Conservation (phyloP, 257 asterid species). For the Lantana camara region DNA sequence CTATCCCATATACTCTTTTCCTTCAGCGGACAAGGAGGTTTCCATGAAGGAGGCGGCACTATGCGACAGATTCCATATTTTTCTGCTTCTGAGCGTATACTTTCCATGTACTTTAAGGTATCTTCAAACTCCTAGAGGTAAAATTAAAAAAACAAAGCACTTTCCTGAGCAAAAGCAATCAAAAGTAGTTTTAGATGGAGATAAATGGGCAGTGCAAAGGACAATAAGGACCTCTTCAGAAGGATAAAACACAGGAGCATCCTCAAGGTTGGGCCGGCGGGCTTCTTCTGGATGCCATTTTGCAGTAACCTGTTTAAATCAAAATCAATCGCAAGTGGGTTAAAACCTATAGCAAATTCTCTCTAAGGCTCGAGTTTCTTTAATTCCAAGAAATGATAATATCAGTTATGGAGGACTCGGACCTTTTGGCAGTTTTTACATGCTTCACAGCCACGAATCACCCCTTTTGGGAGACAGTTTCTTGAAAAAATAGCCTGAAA, state of each 20-base stretch:
- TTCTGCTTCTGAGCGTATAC: conserved; percentile 69
- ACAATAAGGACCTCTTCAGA: conserved; percentile 62
- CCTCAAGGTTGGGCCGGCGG: conserved; percentile 57
- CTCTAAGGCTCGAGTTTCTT: no score
- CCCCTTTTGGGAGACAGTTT: conserved; percentile 59
- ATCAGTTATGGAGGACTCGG: conserved; percentile 1
- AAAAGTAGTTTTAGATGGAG: neutral
- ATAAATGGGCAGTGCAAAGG: conserved; percentile 3
- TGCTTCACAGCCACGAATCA: conserved; percentile 64
- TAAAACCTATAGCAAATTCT: neutral
- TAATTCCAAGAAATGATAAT: no score
- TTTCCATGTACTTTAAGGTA: conserved; percentile 59
- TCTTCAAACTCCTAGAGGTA: conserved; percentile 66
- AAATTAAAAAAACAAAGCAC: conserved; percentile 19
- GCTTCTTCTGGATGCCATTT: conserved; percentile 72
- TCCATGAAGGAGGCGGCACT: conserved; percentile 77
- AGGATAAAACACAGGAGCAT: conserved; percentile 78
- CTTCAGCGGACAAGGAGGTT: conserved; percentile 70
- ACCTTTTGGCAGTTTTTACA: conserved; percentile 75
- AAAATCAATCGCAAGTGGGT: conserved; percentile 1
- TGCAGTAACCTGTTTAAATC: conserved; percentile 58
- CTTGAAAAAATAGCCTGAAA: conserved; percentile 38
- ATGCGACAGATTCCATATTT: conserved; percentile 75
- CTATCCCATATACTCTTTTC: conserved; percentile 57
- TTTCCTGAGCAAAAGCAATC: neutral